Conservation (phyloP, 192 early-diverging fungal genomes). For the Backusella luteola region DNA sequence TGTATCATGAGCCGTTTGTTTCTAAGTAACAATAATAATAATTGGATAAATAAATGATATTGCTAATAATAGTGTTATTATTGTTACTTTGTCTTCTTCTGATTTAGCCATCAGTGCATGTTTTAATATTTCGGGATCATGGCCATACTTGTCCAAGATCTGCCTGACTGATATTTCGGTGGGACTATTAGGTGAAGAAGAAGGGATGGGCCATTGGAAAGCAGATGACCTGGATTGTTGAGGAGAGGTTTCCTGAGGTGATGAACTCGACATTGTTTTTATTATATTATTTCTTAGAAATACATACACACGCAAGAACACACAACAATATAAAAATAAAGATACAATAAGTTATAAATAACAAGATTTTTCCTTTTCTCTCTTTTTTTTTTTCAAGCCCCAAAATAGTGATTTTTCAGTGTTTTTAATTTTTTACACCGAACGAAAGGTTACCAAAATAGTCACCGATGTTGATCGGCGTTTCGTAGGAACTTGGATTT, state of each 20-base stretch:
- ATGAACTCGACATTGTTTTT: constrained; percentile 8
- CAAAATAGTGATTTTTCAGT: background rate
- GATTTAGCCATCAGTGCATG: constrained; percentile 28
- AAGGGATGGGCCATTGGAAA: constrained; percentile 29
- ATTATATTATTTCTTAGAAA: constrained; percentile 1
- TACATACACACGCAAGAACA: background rate
- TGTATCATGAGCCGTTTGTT: constrained; percentile 28
- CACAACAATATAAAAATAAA: background rate
- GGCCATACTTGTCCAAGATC: constrained; percentile 25
- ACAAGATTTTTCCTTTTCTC: constrained; percentile 3
- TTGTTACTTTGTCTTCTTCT: constrained; percentile 33
- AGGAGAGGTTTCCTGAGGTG: constrained; percentile 9
- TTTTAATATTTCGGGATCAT: constrained; percentile 30
- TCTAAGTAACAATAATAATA: constrained; percentile 11
- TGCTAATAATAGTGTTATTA: background rate
- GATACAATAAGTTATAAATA: constrained; percentile 2
- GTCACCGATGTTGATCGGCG: constrained; percentile 2
- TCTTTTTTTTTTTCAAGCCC: background rate
- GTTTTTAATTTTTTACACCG: background rate
- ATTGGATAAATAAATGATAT: background rate
- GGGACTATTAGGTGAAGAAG: constrained; percentile 11
- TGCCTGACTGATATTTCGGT: constrained; percentile 27
- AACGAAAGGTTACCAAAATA: constrained; percentile 3
- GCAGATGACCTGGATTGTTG: constrained; percentile 8
- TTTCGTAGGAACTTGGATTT: constrained; percentile 1